Conservation (phyloP, 805 yeast species). For the Diddensiella caesifluorescens region DNA sequence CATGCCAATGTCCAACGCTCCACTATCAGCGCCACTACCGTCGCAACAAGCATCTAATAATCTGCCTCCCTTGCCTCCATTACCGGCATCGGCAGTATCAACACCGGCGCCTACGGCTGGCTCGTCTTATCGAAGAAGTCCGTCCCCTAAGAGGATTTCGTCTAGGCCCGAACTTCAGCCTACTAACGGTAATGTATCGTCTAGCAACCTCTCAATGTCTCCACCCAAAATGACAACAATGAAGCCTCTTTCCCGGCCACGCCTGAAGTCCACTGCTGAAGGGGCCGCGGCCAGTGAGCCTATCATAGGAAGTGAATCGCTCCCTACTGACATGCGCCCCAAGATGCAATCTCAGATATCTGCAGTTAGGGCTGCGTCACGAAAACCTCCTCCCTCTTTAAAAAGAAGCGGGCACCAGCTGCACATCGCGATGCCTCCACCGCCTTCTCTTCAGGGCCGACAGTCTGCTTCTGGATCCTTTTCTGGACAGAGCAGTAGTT, state of each 20-base stretch:
- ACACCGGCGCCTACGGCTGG: conserved; percentile 6
- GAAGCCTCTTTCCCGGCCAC: background rate
- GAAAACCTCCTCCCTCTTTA: background rate
- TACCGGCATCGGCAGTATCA: conserved; percentile 29
- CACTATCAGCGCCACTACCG: conserved; percentile 21
- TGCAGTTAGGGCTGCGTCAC: background rate
- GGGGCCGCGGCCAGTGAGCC: too few species aligned
- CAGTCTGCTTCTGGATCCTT: background rate
- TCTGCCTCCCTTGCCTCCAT: conserved; percentile 20
- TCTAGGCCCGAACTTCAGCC: conserved; percentile 1
- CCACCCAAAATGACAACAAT: conserved; percentile 6
- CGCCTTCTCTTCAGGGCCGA: conserved; percentile 1
- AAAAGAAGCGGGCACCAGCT: conserved; percentile 3
- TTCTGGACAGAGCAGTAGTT: background rate
- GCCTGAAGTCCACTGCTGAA: too few species aligned
- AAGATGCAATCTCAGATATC: too few species aligned
- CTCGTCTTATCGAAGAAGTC: conserved; percentile 14
- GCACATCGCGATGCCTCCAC: conserved; percentile 18
- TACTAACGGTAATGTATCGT: background rate
- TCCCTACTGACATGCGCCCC: too few species aligned
- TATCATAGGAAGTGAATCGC: too few species aligned
- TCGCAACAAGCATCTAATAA: conserved; percentile 17
- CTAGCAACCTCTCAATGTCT: background rate
- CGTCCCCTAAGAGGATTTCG: conserved; percentile 22
- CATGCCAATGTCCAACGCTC: background rate